phyloP scores from a whole-genome alignment of 1,284 basidiomycete species.

The Ustilago sp. region DNA sequence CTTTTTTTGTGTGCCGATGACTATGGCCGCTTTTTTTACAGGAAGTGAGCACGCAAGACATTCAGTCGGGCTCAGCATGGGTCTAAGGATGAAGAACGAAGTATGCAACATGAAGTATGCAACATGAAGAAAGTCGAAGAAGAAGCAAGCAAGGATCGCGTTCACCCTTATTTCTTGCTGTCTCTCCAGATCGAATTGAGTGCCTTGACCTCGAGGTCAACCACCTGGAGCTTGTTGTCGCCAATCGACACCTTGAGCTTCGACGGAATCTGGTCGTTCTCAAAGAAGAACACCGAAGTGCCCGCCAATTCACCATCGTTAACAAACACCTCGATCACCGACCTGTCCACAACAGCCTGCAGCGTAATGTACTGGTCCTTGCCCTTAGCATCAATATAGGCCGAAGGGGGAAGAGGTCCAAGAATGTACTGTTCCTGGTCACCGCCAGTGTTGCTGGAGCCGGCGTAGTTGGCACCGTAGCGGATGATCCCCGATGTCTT shows the following conservation, averaged over 20 bases:
- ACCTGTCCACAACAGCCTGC: conserved; percentile 65
- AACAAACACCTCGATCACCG: conserved; percentile 67
- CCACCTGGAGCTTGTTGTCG: conserved; percentile 41
- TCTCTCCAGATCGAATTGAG: conserved; percentile 47
- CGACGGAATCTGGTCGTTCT: conserved; percentile 45
- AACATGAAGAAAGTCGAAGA: not conserved
- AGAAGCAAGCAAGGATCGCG: not conserved
- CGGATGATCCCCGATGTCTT: conserved; percentile 54
- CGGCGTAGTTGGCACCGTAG: conserved; percentile 45
- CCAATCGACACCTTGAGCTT: conserved; percentile 43
- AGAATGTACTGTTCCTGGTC: conserved; percentile 32
- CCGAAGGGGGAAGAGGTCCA: conserved; percentile 30
- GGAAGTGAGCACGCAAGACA: conserved; percentile 8
- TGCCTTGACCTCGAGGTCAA: conserved; percentile 44
- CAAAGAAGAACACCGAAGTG: conserved; percentile 55
- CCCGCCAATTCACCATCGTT: conserved; percentile 60
- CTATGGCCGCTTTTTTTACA: not conserved
- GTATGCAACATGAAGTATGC: not conserved
- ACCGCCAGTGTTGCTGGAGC: not conserved
- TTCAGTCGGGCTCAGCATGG: conserved; percentile 4
- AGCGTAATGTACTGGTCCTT: conserved; percentile 41
- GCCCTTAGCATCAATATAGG: conserved; percentile 19
- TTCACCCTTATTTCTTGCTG: conserved; percentile 23
- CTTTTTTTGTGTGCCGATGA: not conserved
- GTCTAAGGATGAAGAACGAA: too few relatives aligned